A percentile compares a stretch with the other conserved stretches of the same genome.
phyloP scores from a whole-genome alignment of 176 grass and related monocot species.

The Poa annua region DNA sequence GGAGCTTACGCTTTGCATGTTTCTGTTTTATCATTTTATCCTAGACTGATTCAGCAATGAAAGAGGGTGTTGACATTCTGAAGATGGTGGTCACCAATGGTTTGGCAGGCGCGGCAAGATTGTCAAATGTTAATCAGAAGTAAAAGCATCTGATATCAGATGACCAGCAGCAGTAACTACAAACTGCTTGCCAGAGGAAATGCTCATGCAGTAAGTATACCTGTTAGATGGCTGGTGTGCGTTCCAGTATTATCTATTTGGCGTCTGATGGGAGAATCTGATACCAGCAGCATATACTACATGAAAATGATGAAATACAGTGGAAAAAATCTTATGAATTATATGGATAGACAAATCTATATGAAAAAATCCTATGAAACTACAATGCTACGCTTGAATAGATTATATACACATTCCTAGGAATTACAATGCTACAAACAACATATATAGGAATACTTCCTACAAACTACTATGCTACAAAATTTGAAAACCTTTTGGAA shows the following conservation, averaged over 20 bases:
- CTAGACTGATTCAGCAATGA: conserved; percentile 77
- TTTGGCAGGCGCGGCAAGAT: conserved; percentile 58
- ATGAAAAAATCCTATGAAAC: neutral
- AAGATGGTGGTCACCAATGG: conserved; percentile 68
- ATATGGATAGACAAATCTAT: too few species aligned
- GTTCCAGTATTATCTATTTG: neutral
- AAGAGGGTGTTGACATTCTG: conserved; percentile 73
- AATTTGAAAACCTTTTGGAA: neutral
- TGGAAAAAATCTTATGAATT: too few species aligned
- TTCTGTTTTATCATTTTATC: conserved; percentile 43
- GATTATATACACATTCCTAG: neutral
- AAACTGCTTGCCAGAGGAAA: neutral
- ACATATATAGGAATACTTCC: neutral
- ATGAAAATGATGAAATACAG: neutral
- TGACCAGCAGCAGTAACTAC: conserved; percentile 43
- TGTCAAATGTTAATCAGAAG: conserved; percentile 72
- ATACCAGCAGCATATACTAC: neutral
- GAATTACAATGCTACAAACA: neutral
- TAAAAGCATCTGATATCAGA: conserved; percentile 81
- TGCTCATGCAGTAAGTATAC: conserved; percentile 4
- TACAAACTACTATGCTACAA: neutral
- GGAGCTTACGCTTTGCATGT: conserved; percentile 32
- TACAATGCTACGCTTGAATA: neutral
- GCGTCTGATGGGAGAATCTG: neutral
- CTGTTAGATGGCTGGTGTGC: neutral